phyloP scores from a whole-genome alignment of 495 filamentous ascomycete species.

The Darksidea phi region DNA sequence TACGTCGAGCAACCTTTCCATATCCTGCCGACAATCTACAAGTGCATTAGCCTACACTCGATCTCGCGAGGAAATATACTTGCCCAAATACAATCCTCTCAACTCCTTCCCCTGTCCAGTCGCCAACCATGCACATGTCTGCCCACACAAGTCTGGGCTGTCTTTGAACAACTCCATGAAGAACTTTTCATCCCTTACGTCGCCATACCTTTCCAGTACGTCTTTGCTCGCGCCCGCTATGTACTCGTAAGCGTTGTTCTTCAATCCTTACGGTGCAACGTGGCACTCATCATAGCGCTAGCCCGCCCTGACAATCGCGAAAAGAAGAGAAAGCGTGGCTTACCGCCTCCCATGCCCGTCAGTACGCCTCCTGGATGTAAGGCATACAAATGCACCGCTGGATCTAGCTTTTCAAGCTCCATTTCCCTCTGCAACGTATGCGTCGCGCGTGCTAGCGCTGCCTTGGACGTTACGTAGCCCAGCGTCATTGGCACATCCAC shows the following conservation, averaged over 20 bases:
- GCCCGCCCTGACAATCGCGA: too few relatives aligned
- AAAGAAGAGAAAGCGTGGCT: background rate
- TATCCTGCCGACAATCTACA: constrained; percentile 26
- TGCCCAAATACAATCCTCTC: constrained; percentile 21
- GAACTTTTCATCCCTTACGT: constrained; percentile 17
- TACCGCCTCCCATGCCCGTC: constrained; percentile 21
- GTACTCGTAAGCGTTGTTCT: background rate
- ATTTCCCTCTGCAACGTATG: constrained; percentile 24
- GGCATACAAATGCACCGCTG: constrained; percentile 17
- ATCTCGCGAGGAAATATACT: background rate
- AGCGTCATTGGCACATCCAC: constrained; percentile 29
- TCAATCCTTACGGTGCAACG: too few relatives aligned
- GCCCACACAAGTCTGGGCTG: constrained; percentile 15
- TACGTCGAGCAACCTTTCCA: constrained; percentile 12
- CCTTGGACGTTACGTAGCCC: constrained; percentile 23
- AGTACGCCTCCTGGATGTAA: constrained; percentile 25
- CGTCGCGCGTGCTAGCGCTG: constrained; percentile 18
- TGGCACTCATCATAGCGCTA: too few relatives aligned
- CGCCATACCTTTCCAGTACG: constrained; percentile 20
- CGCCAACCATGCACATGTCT: constrained; percentile 25
- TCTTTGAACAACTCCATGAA: constrained; percentile 27
- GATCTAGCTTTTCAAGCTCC: constrained; percentile 17
- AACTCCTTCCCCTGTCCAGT: constrained; percentile 15
- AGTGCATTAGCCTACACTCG: background rate
- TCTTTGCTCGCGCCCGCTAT: constrained; percentile 13